These are phyloP conservation scores for Rhynchosporium secalis DNA, from an alignment of 2,329 filamentous ascomycete species.

Conservation along the genomic window DNA sequence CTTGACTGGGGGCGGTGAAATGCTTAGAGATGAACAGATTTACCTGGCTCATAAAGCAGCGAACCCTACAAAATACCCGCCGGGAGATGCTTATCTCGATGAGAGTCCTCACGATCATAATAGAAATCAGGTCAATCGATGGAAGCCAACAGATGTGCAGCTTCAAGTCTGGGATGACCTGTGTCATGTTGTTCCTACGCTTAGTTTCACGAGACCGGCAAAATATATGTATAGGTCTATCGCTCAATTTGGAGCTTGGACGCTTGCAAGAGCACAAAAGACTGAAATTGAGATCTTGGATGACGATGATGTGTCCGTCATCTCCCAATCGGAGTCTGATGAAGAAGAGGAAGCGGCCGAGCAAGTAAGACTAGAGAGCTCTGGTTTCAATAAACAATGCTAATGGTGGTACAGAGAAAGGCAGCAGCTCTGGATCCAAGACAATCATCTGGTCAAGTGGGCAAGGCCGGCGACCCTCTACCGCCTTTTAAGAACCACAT, in stretches of 20 bases:
- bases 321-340: slow-evolving; percentile 60
- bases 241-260: slow-evolving; percentile 92
- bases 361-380: slow-evolving; percentile 30
- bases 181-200: slow-evolving; percentile 86
- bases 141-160: slow-evolving; percentile 85
- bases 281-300: slow-evolving; percentile 77
- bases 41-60: slow-evolving; percentile 94
- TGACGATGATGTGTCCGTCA: slow-evolving; percentile 74
- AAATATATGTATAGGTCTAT: slow-evolving; percentile 95
- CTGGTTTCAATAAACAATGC: background rate
- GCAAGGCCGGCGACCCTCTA: slow-evolving; percentile 82
- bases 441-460: slow-evolving; percentile 51
- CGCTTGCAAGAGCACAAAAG: slow-evolving; percentile 78
- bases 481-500: slow-evolving; percentile 81
- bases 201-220: slow-evolving; percentile 94
- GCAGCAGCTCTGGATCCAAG: slow-evolving; percentile 20
- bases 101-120: slow-evolving; percentile 61
- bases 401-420: slow-evolving; percentile 14
- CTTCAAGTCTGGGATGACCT: slow-evolving; percentile 95
- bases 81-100: slow-evolving; percentile 62
- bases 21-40: slow-evolving; percentile 90
- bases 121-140: slow-evolving; percentile 56
- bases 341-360: slow-evolving; percentile 37
- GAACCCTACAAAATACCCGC: slow-evolving; percentile 74
- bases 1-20: slow-evolving; percentile 83